Evolutionary conservation across 306 rosid species (phyloP).

Genomic region (Mimosa bimucronata): DNA sequence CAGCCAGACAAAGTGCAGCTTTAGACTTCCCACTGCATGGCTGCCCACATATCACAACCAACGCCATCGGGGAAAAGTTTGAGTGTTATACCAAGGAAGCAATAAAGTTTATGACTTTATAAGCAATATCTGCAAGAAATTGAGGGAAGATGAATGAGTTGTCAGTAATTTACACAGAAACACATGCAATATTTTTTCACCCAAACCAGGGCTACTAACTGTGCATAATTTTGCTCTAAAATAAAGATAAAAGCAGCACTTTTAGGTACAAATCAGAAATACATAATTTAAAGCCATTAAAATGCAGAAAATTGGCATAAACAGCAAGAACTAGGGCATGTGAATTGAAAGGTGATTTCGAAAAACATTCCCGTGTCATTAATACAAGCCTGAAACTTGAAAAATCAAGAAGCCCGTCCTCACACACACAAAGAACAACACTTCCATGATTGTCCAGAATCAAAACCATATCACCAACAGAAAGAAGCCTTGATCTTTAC

Average conservation of each 20-base stretch:
- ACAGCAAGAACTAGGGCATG: background rate
- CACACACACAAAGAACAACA: background rate
- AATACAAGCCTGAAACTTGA: background rate
- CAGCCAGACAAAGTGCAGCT: slow-evolving; percentile 61
- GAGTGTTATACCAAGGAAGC: slow-evolving; percentile 5
- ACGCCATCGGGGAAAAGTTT: slow-evolving; percentile 57
- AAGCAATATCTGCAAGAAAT: slow-evolving; percentile 35
- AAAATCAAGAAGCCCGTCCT: background rate
- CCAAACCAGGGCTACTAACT: background rate
- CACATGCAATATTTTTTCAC: background rate
- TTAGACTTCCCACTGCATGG: slow-evolving; percentile 85
- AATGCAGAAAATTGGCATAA: background rate
- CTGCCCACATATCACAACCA: slow-evolving; percentile 94
- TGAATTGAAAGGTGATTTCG: background rate
- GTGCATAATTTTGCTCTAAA: background rate
- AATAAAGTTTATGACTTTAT: slow-evolving; percentile 13
- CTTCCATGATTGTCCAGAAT: background rate
- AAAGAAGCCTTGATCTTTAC: background rate
- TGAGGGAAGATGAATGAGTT: background rate
- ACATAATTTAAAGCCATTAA: background rate
- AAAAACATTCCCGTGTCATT: background rate
- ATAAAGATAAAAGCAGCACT: background rate
- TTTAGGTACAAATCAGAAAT: background rate
- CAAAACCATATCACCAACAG: background rate
- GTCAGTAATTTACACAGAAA: background rate